Base-by-base conservation (phyloP, 805 yeast genomes). In the Yamadazyma laniorum region DNA sequence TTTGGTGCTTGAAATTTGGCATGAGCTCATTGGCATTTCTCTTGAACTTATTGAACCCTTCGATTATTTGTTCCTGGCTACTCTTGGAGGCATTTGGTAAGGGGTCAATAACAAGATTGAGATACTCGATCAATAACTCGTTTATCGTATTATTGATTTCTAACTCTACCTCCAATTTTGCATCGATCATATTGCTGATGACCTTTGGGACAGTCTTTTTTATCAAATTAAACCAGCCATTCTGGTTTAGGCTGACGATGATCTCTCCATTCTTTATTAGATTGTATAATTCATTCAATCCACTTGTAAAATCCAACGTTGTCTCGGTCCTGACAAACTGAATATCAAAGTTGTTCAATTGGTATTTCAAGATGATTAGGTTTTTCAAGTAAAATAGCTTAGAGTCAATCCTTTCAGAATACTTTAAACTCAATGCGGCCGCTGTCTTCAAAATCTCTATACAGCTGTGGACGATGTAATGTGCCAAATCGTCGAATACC, bases 401-500 rank as follows among this genome's bases (percentile, higher is more conserved):
- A 0, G 85, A 70, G 48, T 82, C 90, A 15, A 63, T 40, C 3
- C 65, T 50, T 0, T 87, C 85, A 18, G 74, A 60, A 47, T 71
- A 62, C 5, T 65, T 49, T 25, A 58, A 49, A 5, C 78, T 70
- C 17, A 75, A 50, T 3, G 67, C 62, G 14, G 63, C 61, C 9
- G 84, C 82, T 12, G 59, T 59, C 39, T 75, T 74, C 49, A 88
- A 60, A 5, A 93, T 77, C 12, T 63, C 52, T 25, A 88, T 75
- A 50, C 93, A 82, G 30, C 83, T 75, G 54, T 86, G 96, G 3
- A 91, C 85, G 36, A 88, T 80, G 40, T 84, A 79, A 56, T 88
- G 95, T 0, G 96, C 95, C 47, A 90, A 63, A 53, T 87, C 95
- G 56, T 88, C 95, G 62, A 90, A 91, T 2, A 88, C 85, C 9